Evolutionary conservation across 2,329 filamentous ascomycete species (phyloP).

Genomic region (Parastagonospora nodorum): DNA sequence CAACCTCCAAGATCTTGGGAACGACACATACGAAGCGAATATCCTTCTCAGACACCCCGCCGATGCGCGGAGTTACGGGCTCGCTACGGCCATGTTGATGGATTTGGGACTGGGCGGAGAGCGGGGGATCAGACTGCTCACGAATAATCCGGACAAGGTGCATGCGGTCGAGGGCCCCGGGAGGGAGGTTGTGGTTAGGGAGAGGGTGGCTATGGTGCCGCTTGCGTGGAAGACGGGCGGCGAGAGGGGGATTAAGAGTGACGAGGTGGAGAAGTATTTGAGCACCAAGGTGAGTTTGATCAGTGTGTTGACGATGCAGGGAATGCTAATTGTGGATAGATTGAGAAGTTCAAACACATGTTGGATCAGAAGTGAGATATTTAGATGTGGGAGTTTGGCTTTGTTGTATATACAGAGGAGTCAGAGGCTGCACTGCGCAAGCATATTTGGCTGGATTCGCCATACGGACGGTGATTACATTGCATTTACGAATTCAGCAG

Average conservation of each 20-base stretch:
- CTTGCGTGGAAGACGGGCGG: slow-evolving; percentile 84
- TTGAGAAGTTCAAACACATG: slow-evolving; percentile 61
- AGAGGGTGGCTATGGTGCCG: slow-evolving; percentile 94
- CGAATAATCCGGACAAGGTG: slow-evolving; percentile 98
- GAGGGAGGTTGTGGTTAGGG: slow-evolving; percentile 82
- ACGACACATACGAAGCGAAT: slow-evolving; percentile 98
- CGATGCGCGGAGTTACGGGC: slow-evolving; percentile 89
- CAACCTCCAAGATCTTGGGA: slow-evolving; percentile 93
- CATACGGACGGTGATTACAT: too few species aligned
- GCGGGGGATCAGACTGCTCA: slow-evolving; percentile 77
- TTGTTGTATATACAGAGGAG: too few species aligned
- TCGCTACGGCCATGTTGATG: slow-evolving; percentile 92
- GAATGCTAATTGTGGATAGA: slow-evolving; percentile 39
- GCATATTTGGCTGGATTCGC: too few species aligned
- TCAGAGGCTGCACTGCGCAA: too few species aligned
- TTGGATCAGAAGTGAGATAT: slow-evolving; percentile 39
- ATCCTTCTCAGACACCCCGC: slow-evolving; percentile 88
- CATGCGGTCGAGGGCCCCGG: slow-evolving; percentile 90
- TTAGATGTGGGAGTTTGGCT: too few species aligned
- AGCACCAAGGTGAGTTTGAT: slow-evolving; percentile 78
- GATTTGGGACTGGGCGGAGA: slow-evolving; percentile 77
- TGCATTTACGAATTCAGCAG: too few species aligned
- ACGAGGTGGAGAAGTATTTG: slow-evolving; percentile 91
- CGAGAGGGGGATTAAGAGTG: slow-evolving; percentile 78
- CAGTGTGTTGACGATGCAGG: neutral